These are phyloP conservation scores for Plasmopara viticola DNA, from an alignment of 352 stramenopile species.

Conservation along the genomic window DNA sequence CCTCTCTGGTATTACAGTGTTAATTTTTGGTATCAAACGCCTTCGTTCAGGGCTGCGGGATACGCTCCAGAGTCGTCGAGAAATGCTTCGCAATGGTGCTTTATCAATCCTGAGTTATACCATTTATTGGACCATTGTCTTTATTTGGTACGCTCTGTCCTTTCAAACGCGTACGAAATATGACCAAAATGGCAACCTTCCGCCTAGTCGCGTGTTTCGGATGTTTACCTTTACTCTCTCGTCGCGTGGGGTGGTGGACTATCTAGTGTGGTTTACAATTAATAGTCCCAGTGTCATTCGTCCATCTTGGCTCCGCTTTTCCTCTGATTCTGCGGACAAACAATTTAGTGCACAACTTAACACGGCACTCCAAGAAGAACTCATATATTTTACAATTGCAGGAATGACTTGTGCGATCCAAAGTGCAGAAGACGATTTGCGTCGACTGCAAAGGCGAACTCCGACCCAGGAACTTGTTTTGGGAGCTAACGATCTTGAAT, in stretches of 20 bases:
- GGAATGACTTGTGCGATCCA: slow-evolving; percentile 78
- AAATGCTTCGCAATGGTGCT: slow-evolving; percentile 73
- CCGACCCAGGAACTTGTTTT: slow-evolving; percentile 41
- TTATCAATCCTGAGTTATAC: slow-evolving; percentile 82
- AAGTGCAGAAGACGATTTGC: slow-evolving; percentile 55
- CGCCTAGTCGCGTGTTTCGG: slow-evolving; percentile 51
- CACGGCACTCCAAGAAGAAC: slow-evolving; percentile 75
- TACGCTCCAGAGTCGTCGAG: slow-evolving; percentile 63
- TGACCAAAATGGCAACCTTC: slow-evolving; percentile 29
- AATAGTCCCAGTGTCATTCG: slow-evolving; percentile 56
- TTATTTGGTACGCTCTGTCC: slow-evolving; percentile 68
- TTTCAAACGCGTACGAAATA: slow-evolving; percentile 55
- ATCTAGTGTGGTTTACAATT: slow-evolving; percentile 86
- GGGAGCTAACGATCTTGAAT: too few species aligned
- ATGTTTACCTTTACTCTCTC: slow-evolving; percentile 63
- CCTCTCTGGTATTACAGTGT: slow-evolving; percentile 58
- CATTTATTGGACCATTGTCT: slow-evolving; percentile 78
- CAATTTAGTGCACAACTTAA: slow-evolving; percentile 86
- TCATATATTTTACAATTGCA: slow-evolving; percentile 88
- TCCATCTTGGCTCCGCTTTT: slow-evolving; percentile 65
- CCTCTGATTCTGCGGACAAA: slow-evolving; percentile 69
- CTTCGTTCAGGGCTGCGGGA: slow-evolving; percentile 62
- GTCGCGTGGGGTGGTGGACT: slow-evolving; percentile 60
- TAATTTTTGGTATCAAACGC: slow-evolving; percentile 57
- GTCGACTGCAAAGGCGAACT: slow-evolving; percentile 37